phyloP scores from a whole-genome alignment of 768 basidiomycete genomes.

The Rhizopogon vinicolor region DNA sequence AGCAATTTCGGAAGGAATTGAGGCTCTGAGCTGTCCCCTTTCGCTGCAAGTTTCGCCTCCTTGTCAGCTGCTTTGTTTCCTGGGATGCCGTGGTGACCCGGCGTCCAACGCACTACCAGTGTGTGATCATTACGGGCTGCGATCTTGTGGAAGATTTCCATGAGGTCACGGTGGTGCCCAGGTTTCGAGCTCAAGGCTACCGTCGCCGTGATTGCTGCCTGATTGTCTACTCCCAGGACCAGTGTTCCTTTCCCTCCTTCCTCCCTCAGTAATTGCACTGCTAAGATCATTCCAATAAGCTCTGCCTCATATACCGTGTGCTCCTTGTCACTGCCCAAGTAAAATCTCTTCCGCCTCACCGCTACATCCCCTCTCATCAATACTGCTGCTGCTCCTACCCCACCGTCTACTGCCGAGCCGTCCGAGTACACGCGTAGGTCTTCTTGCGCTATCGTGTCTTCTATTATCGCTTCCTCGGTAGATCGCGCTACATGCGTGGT shows the following conservation, averaged over 20 bases:
- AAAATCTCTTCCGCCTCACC: slow-evolving; percentile 3
- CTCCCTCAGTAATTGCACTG: slow-evolving; percentile 9
- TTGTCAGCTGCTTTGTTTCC: slow-evolving; percentile 2
- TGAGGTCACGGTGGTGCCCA: slow-evolving; percentile 1
- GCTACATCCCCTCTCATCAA: slow-evolving; percentile 5
- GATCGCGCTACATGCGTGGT: no score
- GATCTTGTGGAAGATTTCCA: not conserved
- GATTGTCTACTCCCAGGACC: slow-evolving; percentile 1
- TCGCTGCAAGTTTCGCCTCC: not conserved
- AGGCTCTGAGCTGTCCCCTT: no score
- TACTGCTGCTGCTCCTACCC: slow-evolving; percentile 24
- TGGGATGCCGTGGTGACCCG: not conserved
- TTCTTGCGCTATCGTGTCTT: no score
- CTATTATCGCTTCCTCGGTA: no score
- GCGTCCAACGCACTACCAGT: not conserved
- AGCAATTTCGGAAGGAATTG: not conserved
- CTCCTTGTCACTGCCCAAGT: slow-evolving; percentile 15
- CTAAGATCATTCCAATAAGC: not conserved
- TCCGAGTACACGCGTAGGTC: no score
- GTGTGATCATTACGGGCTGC: not conserved
- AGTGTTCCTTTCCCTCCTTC: not conserved
- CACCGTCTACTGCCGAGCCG: no score
- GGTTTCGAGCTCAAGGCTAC: not conserved
- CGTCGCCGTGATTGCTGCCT: slow-evolving; percentile 8
- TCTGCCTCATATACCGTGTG: slow-evolving; percentile 30